Percentiles rank a stretch among this genome's conserved stretches.
Conservation (phyloP, 2,329 filamentous ascomycete genomes). For the Diaporthe sp. region DNA sequence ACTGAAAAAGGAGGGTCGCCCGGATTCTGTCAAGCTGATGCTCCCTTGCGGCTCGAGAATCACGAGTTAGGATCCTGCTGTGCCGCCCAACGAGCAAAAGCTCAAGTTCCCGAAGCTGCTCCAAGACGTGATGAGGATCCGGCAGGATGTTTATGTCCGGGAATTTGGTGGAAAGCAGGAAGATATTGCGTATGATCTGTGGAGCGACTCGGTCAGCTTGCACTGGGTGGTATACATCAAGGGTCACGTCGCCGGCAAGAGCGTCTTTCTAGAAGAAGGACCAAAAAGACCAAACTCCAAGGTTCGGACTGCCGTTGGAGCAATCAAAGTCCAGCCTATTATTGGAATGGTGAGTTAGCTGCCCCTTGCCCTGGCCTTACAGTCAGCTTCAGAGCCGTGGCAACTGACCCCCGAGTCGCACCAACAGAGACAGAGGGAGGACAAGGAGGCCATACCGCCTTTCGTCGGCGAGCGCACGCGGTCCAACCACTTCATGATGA, state of each 20-base stretch:
- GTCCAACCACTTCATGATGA: neutral
- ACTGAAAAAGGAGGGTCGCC: neutral
- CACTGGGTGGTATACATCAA: conserved; percentile 3
- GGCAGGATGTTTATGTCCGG: conserved; percentile 71
- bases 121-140: conserved; percentile 74
- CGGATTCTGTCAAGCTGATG: neutral
- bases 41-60: conserved; percentile 48
- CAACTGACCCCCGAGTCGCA: neutral
- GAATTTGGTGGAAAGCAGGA: conserved; percentile 62
- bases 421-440: neutral
- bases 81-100: conserved; percentile 60
- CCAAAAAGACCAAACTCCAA: no score
- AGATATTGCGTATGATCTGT: conserved; percentile 51
- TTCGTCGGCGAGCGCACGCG: neutral
- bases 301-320: neutral
- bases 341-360: neutral
- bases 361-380: neutral
- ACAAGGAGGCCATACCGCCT: neutral
- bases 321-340: neutral
- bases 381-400: neutral
- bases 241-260: neutral
- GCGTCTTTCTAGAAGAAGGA: no score
- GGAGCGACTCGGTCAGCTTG: conserved; percentile 81
- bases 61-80: conserved; percentile 60
- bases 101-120: conserved; percentile 67